Percentiles rank a stretch among this genome's conserved stretches.
These are phyloP conservation scores for Euphorbia celastroides DNA, from an alignment of 441 rosid species.

Conservation along the genomic window DNA sequence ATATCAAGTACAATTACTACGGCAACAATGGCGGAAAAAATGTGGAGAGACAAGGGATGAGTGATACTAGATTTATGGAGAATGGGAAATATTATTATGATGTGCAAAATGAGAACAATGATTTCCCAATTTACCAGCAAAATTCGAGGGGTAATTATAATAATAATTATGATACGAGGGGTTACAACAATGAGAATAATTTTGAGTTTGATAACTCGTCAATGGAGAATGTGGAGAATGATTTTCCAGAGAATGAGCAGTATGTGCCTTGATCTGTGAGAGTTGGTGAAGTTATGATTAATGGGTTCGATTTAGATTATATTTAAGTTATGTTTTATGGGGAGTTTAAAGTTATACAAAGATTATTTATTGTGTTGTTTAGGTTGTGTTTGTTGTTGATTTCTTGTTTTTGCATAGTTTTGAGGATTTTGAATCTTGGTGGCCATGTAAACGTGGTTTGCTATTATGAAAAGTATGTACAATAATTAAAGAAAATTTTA, in stretches of 20 bases:
- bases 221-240: constrained; percentile 19
- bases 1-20: constrained; percentile 3
- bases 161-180: constrained; percentile 5
- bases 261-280: constrained; percentile 34
- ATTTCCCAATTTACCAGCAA: constrained; percentile 16
- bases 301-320: not conserved
- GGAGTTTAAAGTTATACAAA: not conserved
- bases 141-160: not conserved
- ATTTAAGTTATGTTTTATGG: constrained; percentile 4
- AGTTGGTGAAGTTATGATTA: too few species aligned
- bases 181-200: not conserved
- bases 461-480: not conserved
- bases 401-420: constrained; percentile 23
- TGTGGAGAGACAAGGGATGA: constrained; percentile 37
- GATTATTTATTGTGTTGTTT: constrained; percentile 15
- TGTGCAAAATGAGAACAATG: constrained; percentile 14
- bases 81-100: constrained; percentile 31
- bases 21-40: constrained; percentile 10
- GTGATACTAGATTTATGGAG: constrained; percentile 45
- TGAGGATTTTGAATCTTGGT: not conserved
- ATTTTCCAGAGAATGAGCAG: constrained; percentile 25
- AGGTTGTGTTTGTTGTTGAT: constrained; percentile 4
- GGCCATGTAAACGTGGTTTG: not conserved
- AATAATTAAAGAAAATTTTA: not conserved
- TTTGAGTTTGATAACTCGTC: constrained; percentile 20